Conservation (phyloP, 2,329 filamentous ascomycete genomes). For the Decorospora gaudefroyi region DNA sequence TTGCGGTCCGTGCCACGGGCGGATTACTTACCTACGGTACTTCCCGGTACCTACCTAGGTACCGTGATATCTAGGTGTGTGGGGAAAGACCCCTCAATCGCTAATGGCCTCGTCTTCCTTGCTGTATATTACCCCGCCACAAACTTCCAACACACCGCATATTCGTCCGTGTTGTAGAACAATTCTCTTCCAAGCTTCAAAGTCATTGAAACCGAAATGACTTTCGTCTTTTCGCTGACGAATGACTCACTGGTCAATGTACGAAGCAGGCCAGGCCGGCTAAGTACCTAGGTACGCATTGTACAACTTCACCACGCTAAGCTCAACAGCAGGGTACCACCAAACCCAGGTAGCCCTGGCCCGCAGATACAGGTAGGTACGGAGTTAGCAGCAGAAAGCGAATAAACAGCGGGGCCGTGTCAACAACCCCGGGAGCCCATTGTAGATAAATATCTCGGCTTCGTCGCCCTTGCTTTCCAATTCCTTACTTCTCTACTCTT, state of each 20-base stretch:
- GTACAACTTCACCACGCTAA: neutral
- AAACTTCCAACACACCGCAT: too few species aligned
- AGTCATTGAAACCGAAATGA: too few species aligned
- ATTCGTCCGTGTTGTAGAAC: too few species aligned
- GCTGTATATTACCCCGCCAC: too few species aligned
- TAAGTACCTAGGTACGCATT: neutral
- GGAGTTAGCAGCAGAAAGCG: slow-evolving; percentile 1
- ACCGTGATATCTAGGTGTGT: too few species aligned
- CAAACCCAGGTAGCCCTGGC: neutral
- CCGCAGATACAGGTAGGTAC: neutral
- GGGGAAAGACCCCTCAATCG: slow-evolving; percentile 3
- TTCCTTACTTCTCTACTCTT: neutral
- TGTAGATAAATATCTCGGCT: neutral
- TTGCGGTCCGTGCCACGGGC: slow-evolving; percentile 11
- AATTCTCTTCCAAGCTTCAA: too few species aligned
- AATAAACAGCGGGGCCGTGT: slow-evolving; percentile 1
- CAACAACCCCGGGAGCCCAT: neutral
- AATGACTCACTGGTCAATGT: too few species aligned
- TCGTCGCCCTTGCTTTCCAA: neutral
- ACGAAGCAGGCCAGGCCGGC: too few species aligned
- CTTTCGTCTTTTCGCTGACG: too few species aligned
- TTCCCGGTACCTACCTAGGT: too few species aligned
- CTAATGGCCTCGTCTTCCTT: too few species aligned
- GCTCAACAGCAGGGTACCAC: neutral
- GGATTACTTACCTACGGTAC: too few species aligned